Percentiles rank a stretch among this genome's conserved stretches.
Conservation (phyloP, 2,329 filamentous ascomycete species). For the Colletotrichum simmondsii region DNA sequence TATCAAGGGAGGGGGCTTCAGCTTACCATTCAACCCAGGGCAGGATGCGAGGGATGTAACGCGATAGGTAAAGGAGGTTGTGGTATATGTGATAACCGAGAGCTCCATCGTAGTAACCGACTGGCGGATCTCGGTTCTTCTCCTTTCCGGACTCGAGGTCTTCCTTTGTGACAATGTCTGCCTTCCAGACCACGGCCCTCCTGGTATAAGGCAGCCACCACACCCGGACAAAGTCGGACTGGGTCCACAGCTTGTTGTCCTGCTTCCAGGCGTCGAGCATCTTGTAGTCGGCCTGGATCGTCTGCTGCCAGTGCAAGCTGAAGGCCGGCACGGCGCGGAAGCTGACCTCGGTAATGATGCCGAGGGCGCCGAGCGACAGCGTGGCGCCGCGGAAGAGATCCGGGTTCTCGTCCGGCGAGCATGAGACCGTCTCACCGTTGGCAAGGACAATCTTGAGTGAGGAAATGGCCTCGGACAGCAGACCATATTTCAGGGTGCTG, state of each 20-base stretch:
- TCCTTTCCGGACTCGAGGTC: conserved; percentile 69
- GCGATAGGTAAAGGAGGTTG: conserved; percentile 84
- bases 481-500: conserved; percentile 83
- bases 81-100: conserved; percentile 94
- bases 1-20: not conserved
- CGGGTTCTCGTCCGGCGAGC: conserved; percentile 74
- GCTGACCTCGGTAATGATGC: conserved; percentile 90
- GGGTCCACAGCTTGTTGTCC: conserved; percentile 79
- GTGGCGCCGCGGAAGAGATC: conserved; percentile 91
- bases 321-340: conserved; percentile 84
- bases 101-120: conserved; percentile 82
- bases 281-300: conserved; percentile 75
- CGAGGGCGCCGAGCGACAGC: conserved; percentile 88
- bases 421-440: conserved; percentile 79
- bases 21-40: conserved; percentile 86
- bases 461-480: conserved; percentile 82
- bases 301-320: conserved; percentile 87
- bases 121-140: conserved; percentile 68
- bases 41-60: conserved; percentile 81
- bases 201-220: conserved; percentile 98
- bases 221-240: conserved; percentile 88
- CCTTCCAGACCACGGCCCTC: conserved; percentile 88
- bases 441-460: conserved; percentile 84
- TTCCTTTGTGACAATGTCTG: conserved; percentile 77
- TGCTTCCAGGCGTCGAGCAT: conserved; percentile 79